These are phyloP conservation scores for Litchi chinensis DNA, from an alignment of 345 rosid genomes.

Conservation along the genomic window DNA sequence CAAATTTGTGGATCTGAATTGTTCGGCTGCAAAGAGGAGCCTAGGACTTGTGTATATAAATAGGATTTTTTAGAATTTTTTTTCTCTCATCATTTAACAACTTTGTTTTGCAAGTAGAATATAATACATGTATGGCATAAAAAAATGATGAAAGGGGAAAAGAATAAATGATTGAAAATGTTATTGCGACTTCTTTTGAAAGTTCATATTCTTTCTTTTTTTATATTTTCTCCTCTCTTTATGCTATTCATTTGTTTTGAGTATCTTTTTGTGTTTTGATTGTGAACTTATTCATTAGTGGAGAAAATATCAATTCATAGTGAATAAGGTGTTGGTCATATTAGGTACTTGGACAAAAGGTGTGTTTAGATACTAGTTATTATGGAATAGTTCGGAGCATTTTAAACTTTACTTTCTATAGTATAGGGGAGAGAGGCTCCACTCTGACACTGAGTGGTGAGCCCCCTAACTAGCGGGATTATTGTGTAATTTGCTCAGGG, in stretches of 20 bases:
- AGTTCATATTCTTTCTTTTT: constrained; percentile 4
- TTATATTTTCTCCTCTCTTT: background rate
- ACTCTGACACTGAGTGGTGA: too few species aligned
- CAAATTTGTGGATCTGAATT: constrained; percentile 19
- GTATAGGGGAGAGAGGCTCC: too few species aligned
- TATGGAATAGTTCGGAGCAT: too few species aligned
- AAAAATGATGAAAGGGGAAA: constrained; percentile 25
- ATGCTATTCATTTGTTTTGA: background rate
- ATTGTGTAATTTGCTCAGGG: too few species aligned
- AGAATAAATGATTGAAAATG: constrained; percentile 30
- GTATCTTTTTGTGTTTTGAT: too few species aligned
- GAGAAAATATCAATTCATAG: too few species aligned
- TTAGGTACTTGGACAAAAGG: too few species aligned
- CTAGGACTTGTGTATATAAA: constrained; percentile 41
- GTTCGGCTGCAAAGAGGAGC: constrained; percentile 31
- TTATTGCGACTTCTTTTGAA: constrained; percentile 4
- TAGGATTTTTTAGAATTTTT: constrained; percentile 34
- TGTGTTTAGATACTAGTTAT: too few species aligned
- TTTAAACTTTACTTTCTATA: too few species aligned
- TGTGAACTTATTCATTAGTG: too few species aligned
- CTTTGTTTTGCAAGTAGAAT: constrained; percentile 23
- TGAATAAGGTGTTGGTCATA: too few species aligned
- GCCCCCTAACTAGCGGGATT: too few species aligned
- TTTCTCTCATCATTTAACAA: background rate
- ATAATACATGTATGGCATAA: constrained; percentile 28